Evolutionary conservation across 208 protist genomes (phyloP), one percentile per base, ranked within the genome.

Genomic region (Crithidia acanthocephali): DNA sequence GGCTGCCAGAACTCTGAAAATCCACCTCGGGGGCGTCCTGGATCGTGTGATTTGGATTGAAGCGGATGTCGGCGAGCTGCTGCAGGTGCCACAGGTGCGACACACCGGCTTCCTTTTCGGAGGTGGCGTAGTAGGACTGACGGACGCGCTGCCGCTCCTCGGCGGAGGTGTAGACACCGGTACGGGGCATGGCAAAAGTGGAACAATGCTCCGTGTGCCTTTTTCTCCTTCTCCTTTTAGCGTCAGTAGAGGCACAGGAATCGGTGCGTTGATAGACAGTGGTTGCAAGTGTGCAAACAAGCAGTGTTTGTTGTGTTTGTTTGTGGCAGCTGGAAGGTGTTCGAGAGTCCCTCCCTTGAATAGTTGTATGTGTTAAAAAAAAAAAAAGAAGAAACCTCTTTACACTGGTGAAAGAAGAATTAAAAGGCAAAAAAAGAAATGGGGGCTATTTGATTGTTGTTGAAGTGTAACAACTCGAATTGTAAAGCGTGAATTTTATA

Each of bases 61-160:
- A 72, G 13, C 83, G 82, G 3, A 81, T 72, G 10, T 68, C 64
- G 2, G 88, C 88, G 13, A 93, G 72, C 2, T 71, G 77, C 56
- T 91, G 76, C 61, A 86, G 56, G 66, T 93, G 88, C 83, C 85
- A 90, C 44, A 93, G 64, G 68, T 93, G 88, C 11, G 65, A 56
- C 18, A 93, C 25, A 2, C 85, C 88, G 0, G 76, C 81, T 27
- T 87, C 80, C n/a, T 79, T 59, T 57, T 83, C 71, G 22, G 67
- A 87, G 33, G 50, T 69, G 25, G 79, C 68, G 45, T 81, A 77
- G 71, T 87, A 88, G 56, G 77, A 33, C 71, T 72, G 68, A 2
- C 82, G 80, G 2, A 73, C 30, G 28, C 66, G 70, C 65, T 83
- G 77, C 2, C 84, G 80, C 70, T 82, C 71, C 53, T 81, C 59